Evolutionary conservation across 2,329 filamentous ascomycete genomes (phyloP).

Genomic region (Orbilia blumenaviensis): DNA sequence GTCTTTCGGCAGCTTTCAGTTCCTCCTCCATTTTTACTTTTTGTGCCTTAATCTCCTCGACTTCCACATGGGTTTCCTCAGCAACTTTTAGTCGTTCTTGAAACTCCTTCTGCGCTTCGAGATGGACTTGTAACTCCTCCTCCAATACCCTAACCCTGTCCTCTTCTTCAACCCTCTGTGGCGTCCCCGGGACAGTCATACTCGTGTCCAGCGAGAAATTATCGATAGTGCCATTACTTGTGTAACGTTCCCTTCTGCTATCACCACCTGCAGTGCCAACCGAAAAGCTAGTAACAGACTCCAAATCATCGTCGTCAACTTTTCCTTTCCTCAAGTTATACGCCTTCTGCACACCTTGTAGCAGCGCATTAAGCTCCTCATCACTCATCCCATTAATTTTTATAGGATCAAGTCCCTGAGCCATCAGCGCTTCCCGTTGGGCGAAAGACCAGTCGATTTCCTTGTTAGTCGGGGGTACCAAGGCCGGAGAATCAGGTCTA

Average conservation of each 20-base stretch:
- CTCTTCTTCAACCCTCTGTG: slow-evolving; percentile 76
- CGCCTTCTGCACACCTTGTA: slow-evolving; percentile 92
- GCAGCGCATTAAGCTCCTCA: slow-evolving; percentile 90
- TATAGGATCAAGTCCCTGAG: slow-evolving; percentile 84
- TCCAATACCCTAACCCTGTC: slow-evolving; percentile 77
- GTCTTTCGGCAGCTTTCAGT: slow-evolving; percentile 78
- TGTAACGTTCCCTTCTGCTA: slow-evolving; percentile 80
- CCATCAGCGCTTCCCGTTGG: slow-evolving; percentile 78
- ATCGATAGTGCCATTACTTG: slow-evolving; percentile 92
- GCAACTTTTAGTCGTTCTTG: slow-evolving; percentile 78
- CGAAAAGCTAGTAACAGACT: slow-evolving; percentile 87
- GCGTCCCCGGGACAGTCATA: slow-evolving; percentile 92
- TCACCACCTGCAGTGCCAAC: slow-evolving; percentile 60
- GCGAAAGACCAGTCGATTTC: slow-evolving; percentile 97
- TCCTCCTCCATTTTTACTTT: slow-evolving; percentile 86
- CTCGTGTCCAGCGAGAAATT: slow-evolving; percentile 95
- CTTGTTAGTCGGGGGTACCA: slow-evolving; percentile 71
- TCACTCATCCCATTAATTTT: slow-evolving; percentile 90
- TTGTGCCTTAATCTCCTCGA: slow-evolving; percentile 83
- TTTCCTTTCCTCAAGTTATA: slow-evolving; percentile 76
- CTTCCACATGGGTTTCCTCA: slow-evolving; percentile 77
- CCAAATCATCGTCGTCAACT: slow-evolving; percentile 81
- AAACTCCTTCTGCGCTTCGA: slow-evolving; percentile 85
- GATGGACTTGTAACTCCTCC: slow-evolving; percentile 82
- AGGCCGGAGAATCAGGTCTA: slow-evolving; percentile 80